Conservation (phyloP, 768 basidiomycete species). For the Mycena vitilis region DNA sequence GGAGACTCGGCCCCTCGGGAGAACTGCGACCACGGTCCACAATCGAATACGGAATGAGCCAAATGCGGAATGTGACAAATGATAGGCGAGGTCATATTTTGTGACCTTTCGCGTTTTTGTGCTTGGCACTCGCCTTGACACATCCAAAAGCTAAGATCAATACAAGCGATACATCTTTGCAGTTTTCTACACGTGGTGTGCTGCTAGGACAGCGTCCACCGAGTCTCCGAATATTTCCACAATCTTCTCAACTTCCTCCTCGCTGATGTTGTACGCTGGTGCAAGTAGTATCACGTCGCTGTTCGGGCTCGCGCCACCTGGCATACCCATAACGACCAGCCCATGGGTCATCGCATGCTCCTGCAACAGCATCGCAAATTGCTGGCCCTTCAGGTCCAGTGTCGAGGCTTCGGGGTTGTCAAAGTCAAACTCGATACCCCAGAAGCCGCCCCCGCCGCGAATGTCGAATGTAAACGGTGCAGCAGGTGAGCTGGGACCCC, state of each 20-base stretch:
- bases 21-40: background rate
- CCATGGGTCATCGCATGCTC: conserved; percentile 75
- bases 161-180: conserved; percentile 13
- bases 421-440: conserved; percentile 87
- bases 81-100: conserved; percentile 1
- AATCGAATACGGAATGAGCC: too few relatives aligned
- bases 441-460: conserved; percentile 87
- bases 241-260: conserved; percentile 75
- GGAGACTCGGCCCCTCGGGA: too few relatives aligned
- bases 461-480: conserved; percentile 82
- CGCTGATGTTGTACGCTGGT: conserved; percentile 84
- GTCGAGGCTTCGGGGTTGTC: conserved; percentile 52
- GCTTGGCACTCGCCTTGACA: too few relatives aligned
- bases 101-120: background rate
- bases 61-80: background rate
- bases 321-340: conserved; percentile 79
- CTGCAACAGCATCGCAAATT: conserved; percentile 79
- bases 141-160: background rate
- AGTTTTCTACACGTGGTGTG: conserved; percentile 42
- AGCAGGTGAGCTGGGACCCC: conserved; percentile 64
- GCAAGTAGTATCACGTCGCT: conserved; percentile 81
- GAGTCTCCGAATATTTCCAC: conserved; percentile 73
- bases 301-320: conserved; percentile 70
- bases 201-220: conserved; percentile 71
- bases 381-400: conserved; percentile 62